Conservation (phyloP, 1,284 basidiomycete genomes). For the Leccinum subspadiceum region DNA sequence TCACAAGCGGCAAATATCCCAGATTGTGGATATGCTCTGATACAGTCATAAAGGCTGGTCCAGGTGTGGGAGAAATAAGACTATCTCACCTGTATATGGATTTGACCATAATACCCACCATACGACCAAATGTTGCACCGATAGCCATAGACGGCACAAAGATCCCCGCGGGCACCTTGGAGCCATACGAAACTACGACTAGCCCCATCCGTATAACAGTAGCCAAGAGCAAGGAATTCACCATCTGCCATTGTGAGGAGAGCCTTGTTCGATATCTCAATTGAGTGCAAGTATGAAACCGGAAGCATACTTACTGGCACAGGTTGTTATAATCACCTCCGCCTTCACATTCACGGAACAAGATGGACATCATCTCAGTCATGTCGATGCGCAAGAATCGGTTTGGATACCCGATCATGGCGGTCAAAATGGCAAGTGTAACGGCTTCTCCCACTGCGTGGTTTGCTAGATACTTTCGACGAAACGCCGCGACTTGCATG, state of each 20-base stretch:
- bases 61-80: neutral
- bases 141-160: constrained; percentile 98
- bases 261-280: constrained; percentile 49
- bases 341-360: constrained; percentile 96
- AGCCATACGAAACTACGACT: constrained; percentile 93
- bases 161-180: constrained; percentile 96
- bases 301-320: constrained; percentile 76
- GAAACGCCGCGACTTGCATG: constrained; percentile 91
- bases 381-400: constrained; percentile 96
- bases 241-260: constrained; percentile 91
- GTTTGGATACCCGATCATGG: constrained; percentile 92
- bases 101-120: constrained; percentile 94
- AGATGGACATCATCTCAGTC: constrained; percentile 95
- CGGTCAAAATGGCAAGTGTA: constrained; percentile 83
- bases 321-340: constrained; percentile 90
- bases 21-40: constrained; percentile 76
- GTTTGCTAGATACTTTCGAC: constrained; percentile 82
- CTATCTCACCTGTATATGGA: constrained; percentile 78
- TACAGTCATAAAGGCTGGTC: neutral
- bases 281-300: constrained; percentile 6
- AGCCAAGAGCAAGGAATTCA: constrained; percentile 88
- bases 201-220: constrained; percentile 86
- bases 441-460: constrained; percentile 91
- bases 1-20: constrained; percentile 89
- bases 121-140: constrained; percentile 92